Conservation (phyloP, 2,329 filamentous ascomycete genomes). For the Pleurostoma richardsiae region DNA sequence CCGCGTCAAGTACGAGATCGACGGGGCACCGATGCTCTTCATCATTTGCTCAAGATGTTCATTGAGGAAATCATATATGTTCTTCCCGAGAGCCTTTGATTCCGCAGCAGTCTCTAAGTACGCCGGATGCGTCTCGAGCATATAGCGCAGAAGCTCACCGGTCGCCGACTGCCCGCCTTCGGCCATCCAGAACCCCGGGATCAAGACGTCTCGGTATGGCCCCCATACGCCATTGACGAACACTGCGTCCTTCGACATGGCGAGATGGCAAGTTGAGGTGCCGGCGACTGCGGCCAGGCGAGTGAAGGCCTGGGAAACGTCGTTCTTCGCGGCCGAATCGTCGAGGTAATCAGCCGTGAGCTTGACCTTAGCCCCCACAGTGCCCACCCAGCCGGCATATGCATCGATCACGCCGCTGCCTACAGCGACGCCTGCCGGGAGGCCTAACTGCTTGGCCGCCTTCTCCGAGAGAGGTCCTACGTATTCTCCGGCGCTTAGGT, state of each 20-base stretch:
- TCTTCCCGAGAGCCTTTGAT: slow-evolving; percentile 76
- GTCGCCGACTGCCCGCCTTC: slow-evolving; percentile 97
- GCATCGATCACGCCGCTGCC: slow-evolving; percentile 97
- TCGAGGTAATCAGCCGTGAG: slow-evolving; percentile 64
- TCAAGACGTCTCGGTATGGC: slow-evolving; percentile 88
- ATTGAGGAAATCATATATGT: slow-evolving; percentile 95
- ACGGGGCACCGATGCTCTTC: slow-evolving; percentile 63
- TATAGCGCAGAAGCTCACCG: slow-evolving; percentile 87
- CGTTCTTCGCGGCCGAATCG: slow-evolving; percentile 66
- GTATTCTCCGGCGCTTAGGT: slow-evolving; percentile 85
- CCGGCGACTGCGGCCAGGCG: slow-evolving; percentile 91
- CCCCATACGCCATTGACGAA: slow-evolving; percentile 98
- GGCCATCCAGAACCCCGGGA: slow-evolving; percentile 93
- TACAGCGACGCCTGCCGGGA: slow-evolving; percentile 82
- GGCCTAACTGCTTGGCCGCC: slow-evolving; percentile 76
- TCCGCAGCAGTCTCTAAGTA: slow-evolving; percentile 75
- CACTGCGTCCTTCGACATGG: slow-evolving; percentile 88
- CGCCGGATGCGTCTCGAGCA: slow-evolving; percentile 91
- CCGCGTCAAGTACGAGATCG: slow-evolving; percentile 78
- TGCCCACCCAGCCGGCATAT: slow-evolving; percentile 98
- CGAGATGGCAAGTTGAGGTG: slow-evolving; percentile 94
- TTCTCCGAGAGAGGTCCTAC: slow-evolving; percentile 81
- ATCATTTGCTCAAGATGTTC: slow-evolving; percentile 75
- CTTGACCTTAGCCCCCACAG: slow-evolving; percentile 92
- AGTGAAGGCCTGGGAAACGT: slow-evolving; percentile 87